Percentiles rank a stretch among this genome's conserved stretches.
These are phyloP conservation scores for Persicaria tinctoria DNA, from an alignment of 148 eudicot genomes.

Conservation along the genomic window DNA sequence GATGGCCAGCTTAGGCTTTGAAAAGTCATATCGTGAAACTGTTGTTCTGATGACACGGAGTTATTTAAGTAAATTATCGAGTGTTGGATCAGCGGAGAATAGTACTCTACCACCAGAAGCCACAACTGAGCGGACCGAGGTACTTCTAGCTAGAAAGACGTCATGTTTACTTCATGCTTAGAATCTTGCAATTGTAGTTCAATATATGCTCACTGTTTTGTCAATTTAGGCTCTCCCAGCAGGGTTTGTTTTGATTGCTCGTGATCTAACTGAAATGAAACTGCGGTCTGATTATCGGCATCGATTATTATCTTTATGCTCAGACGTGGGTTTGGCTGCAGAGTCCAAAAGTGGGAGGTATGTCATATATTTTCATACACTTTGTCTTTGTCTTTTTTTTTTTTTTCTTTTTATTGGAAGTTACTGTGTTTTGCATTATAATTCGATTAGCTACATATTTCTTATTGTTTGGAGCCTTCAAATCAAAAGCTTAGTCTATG, in stretches of 20 bases:
- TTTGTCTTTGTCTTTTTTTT: too few relatives aligned
- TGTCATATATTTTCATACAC: not conserved
- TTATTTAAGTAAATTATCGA: conserved; percentile 75
- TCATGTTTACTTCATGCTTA: not conserved
- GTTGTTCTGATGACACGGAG: conserved; percentile 90
- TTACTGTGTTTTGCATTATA: not conserved
- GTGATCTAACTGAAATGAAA: conserved; percentile 46
- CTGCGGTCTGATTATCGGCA: conserved; percentile 87
- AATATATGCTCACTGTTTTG: conserved; percentile 49
- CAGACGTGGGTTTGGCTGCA: conserved; percentile 99
- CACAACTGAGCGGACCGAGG: conserved; percentile 97
- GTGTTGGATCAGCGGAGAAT: conserved; percentile 85
- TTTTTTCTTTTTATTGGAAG: not conserved
- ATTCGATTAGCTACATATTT: not conserved
- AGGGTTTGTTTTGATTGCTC: conserved; percentile 82
- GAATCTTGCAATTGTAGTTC: conserved; percentile 1
- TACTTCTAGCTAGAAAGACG: conserved; percentile 22
- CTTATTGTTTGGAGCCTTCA: conserved; percentile 5
- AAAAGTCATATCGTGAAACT: conserved; percentile 94
- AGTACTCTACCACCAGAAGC: conserved; percentile 83
- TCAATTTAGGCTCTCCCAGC: conserved; percentile 88
- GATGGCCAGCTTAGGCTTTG: conserved; percentile 96
- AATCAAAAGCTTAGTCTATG: conserved; percentile 14
- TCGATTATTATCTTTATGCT: conserved; percentile 87
- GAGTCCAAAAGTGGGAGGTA: conserved; percentile 98